Conservation (phyloP, 2,329 filamentous ascomycete genomes). For the Hymenoscyphus infarciens region DNA sequence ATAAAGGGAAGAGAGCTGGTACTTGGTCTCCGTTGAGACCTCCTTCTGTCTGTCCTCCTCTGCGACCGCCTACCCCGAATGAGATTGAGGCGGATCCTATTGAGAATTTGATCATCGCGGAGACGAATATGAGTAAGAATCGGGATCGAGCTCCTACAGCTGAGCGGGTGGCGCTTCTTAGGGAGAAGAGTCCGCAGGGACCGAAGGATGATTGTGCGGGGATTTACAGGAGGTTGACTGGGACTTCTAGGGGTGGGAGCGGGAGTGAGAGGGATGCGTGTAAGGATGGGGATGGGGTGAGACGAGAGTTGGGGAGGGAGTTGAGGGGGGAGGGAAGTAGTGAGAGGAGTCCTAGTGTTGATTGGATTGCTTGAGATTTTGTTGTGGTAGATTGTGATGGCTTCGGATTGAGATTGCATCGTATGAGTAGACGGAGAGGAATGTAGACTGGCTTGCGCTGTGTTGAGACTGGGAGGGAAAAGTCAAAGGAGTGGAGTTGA, state of each 20-base stretch:
- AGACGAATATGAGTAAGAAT: background rate
- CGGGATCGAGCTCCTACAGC: constrained; percentile 6
- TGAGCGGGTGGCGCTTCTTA: constrained; percentile 13
- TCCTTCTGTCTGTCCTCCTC: constrained; percentile 23
- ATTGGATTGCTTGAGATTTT: constrained; percentile 8
- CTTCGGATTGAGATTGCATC: too few species aligned
- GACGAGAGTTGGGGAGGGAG: background rate
- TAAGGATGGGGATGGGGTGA: background rate
- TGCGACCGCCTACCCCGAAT: constrained; percentile 11
- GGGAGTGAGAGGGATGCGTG: background rate
- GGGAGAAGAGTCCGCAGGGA: constrained; percentile 13
- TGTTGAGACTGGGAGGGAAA: too few species aligned
- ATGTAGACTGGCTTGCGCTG: too few species aligned
- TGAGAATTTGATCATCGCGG: background rate
- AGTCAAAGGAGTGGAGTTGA: too few species aligned
- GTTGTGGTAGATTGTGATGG: too few species aligned
- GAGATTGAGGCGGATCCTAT: background rate
- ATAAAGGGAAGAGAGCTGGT: constrained; percentile 18
- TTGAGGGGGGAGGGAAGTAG: background rate
- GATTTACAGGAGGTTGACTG: constrained; percentile 19
- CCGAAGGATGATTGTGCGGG: constrained; percentile 15
- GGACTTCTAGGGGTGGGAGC: background rate
- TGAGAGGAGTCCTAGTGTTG: constrained; percentile 7
- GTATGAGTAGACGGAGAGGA: too few species aligned
- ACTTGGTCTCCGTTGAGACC: constrained; percentile 17